Evolutionary conservation across 495 filamentous ascomycete genomes (phyloP).

Genomic region (Polyplosphaeria fusca): DNA sequence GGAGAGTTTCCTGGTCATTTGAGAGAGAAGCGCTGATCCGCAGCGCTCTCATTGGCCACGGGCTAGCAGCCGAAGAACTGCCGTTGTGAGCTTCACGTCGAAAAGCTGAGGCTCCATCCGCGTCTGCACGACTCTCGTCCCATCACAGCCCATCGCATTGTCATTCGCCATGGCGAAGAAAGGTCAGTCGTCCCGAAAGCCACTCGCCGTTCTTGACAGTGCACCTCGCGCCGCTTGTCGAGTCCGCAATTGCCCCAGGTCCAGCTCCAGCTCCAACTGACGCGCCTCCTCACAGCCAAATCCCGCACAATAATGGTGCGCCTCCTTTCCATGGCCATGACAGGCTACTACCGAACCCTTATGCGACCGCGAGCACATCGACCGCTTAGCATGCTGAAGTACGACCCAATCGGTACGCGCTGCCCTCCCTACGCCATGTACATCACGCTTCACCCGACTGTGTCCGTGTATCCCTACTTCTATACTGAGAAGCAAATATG

Average conservation of each 20-base stretch:
- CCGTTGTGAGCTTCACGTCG: not conserved
- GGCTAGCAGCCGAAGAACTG: not conserved
- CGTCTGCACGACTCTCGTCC: slow-evolving; percentile 1
- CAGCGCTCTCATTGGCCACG: not conserved
- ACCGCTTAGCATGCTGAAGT: slow-evolving; percentile 96
- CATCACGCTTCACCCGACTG: not conserved
- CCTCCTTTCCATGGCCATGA: slow-evolving; percentile 97
- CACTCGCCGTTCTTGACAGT: not conserved
- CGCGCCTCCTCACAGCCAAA: slow-evolving; percentile 60
- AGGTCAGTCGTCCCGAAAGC: slow-evolving; percentile 35
- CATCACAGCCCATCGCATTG: not conserved
- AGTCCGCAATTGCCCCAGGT: not conserved
- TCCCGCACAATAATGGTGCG: slow-evolving; percentile 88
- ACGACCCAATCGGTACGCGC: slow-evolving; percentile 89
- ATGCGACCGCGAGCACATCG: slow-evolving; percentile 73
- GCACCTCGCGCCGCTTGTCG: no score
- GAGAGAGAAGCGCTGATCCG: no score
- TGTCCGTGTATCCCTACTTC: no score
- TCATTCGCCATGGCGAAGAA: slow-evolving; percentile 54
- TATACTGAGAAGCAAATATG: not conserved
- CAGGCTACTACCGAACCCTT: slow-evolving; percentile 91
- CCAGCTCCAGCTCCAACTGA: not conserved
- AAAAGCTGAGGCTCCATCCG: not conserved
- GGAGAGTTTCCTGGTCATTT: no score
- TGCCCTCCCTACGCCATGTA: not conserved